These are phyloP conservation scores for Piper betle DNA, from an alignment of 164 flowering plant species.

Conservation along the genomic window DNA sequence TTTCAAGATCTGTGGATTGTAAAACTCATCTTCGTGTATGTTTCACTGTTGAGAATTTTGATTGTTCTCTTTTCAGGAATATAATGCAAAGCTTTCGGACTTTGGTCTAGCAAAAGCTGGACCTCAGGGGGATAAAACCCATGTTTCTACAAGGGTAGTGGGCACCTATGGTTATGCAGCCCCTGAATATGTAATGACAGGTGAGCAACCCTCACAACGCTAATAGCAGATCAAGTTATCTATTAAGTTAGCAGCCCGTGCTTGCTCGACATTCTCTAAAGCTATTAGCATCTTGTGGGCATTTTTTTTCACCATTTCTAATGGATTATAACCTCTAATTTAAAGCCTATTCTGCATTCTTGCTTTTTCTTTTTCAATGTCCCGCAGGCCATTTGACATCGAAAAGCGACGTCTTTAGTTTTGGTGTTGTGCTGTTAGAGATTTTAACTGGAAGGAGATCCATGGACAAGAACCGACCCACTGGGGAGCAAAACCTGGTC, in stretches of 20 bases:
- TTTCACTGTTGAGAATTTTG: background rate
- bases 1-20: background rate
- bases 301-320: too few species aligned
- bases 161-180: constrained; percentile 99
- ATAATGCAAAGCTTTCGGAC: constrained; percentile 95
- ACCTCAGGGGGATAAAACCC: constrained; percentile 89
- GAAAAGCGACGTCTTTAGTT: constrained; percentile 88
- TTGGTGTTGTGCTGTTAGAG: constrained; percentile 89
- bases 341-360: background rate
- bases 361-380: background rate
- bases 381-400: constrained; percentile 84
- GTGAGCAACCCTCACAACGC: constrained; percentile 18
- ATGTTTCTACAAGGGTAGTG: constrained; percentile 93
- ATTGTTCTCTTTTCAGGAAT: constrained; percentile 40
- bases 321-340: background rate
- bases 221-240: too few species aligned
- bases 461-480: constrained; percentile 88
- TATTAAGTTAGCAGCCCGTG: too few species aligned
- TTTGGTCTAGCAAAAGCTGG: constrained; percentile 98
- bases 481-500: constrained; percentile 82
- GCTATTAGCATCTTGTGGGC: too few species aligned
- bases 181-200: constrained; percentile 98
- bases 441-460: constrained; percentile 89
- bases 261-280: too few species aligned
- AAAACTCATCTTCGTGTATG: background rate